phyloP scores from a whole-genome alignment of 2,329 filamentous ascomycete species.

The Septoria petroselini region DNA sequence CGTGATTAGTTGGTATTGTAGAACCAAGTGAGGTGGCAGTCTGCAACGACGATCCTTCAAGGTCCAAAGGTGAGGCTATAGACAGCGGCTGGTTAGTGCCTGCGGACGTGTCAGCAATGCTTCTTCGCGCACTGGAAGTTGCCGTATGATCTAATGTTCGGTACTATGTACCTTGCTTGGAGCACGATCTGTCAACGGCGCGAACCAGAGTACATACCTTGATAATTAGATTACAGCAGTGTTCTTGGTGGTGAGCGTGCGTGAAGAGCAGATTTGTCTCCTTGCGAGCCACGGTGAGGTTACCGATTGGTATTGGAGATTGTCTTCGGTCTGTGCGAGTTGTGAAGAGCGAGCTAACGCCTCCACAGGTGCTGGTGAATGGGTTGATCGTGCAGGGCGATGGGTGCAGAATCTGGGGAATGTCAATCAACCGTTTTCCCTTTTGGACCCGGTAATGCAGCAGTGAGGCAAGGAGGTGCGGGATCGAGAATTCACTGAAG shows the following conservation, averaged over 20 bases:
- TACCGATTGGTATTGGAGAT: slow-evolving; percentile 39
- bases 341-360: slow-evolving; percentile 56
- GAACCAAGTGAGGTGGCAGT: slow-evolving; percentile 45
- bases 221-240: slow-evolving; percentile 49
- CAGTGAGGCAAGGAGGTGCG: slow-evolving; percentile 35
- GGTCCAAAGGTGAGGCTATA: slow-evolving; percentile 37
- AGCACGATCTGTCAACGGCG: slow-evolving; percentile 8
- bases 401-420: slow-evolving; percentile 45
- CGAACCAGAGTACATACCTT: slow-evolving; percentile 42
- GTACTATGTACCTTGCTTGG: slow-evolving; percentile 10
- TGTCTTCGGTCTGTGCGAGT: slow-evolving; percentile 34
- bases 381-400: slow-evolving; percentile 34
- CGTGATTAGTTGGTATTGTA: slow-evolving; percentile 55
- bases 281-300: slow-evolving; percentile 46
- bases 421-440: slow-evolving; percentile 41
- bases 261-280: slow-evolving; percentile 31
- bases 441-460: slow-evolving; percentile 30
- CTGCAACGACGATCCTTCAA: slow-evolving; percentile 35
- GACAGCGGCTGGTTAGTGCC: slow-evolving; percentile 37
- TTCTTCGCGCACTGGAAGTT: neutral
- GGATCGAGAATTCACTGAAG: slow-evolving; percentile 24
- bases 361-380: slow-evolving; percentile 43
- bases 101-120: slow-evolving; percentile 35
- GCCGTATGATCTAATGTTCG: neutral
- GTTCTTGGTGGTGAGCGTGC: slow-evolving; percentile 33